Percentiles rank a stretch among this genome's conserved stretches.
These are phyloP conservation scores for Vicia sativa DNA, from an alignment of 306 rosid species.

Conservation along the genomic window DNA sequence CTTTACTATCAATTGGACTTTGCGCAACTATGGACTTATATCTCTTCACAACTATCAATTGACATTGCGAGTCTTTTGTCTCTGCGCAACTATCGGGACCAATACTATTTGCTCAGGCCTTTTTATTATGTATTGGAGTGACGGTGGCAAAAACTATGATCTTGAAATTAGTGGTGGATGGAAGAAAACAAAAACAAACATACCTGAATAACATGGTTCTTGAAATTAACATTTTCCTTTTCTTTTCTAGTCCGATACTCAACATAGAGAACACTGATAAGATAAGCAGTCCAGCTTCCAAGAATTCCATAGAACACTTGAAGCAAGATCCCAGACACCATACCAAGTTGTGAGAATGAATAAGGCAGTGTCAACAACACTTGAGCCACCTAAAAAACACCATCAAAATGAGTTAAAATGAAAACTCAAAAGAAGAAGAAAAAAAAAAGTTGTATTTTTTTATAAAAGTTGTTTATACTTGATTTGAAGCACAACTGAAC, in stretches of 20 bases:
- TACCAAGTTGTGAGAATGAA: conserved; percentile 95
- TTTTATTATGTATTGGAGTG: too few relatives aligned
- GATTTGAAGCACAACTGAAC: conserved; percentile 99
- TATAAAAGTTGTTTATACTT: conserved; percentile 52
- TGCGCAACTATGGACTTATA: too few relatives aligned
- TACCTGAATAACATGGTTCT: conserved; percentile 98
- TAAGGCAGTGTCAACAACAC: conserved; percentile 93
- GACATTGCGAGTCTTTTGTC: too few relatives aligned
- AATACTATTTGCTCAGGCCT: too few relatives aligned
- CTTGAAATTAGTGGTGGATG: conserved; percentile 4
- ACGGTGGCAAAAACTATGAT: too few relatives aligned
- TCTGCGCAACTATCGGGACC: too few relatives aligned
- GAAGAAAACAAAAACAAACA: neutral
- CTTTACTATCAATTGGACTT: too few relatives aligned
- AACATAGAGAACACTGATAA: conserved; percentile 85
- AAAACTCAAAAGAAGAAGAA: neutral
- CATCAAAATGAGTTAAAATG: neutral
- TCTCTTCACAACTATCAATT: too few relatives aligned
- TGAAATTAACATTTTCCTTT: conserved; percentile 86
- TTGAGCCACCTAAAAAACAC: conserved; percentile 78
- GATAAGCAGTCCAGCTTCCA: conserved; percentile 99
- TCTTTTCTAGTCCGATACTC: conserved; percentile 89
- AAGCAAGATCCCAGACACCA: conserved; percentile 77
- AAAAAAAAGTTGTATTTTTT: neutral
- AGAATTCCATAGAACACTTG: conserved; percentile 84